These are phyloP conservation scores for Aspergillus avenaceus DNA, from an alignment of 495 filamentous ascomycete genomes.

Conservation along the genomic window DNA sequence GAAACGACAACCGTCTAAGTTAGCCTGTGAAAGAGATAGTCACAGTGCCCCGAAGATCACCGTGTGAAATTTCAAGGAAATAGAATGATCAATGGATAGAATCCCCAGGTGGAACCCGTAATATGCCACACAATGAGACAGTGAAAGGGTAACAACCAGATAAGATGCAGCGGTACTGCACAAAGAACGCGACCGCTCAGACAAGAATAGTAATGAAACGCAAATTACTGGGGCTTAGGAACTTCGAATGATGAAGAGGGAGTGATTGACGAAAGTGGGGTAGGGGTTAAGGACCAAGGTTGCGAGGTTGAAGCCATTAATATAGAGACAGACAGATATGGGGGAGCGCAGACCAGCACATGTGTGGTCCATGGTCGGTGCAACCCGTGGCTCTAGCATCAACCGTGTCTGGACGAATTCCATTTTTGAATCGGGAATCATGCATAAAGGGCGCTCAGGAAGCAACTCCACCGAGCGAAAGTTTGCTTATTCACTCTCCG, in stretches of 20 bases:
- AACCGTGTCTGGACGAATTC: slow-evolving; percentile 9
- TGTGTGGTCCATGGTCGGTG: slow-evolving; percentile 1
- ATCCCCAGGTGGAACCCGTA: background rate
- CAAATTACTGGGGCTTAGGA: background rate
- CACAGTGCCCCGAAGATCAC: too few relatives aligned
- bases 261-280: background rate
- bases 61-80: background rate
- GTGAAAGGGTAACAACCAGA: background rate
- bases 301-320: slow-evolving; percentile 7
- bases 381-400: slow-evolving; percentile 17
- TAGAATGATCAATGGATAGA: background rate
- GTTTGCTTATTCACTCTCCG: slow-evolving; percentile 3
- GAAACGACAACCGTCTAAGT: background rate
- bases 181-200: background rate
- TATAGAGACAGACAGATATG: slow-evolving; percentile 2
- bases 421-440: background rate
- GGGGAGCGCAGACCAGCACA: background rate
- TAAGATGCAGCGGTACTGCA: background rate
- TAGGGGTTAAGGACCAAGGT: background rate
- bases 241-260: background rate
- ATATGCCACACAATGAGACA: background rate
- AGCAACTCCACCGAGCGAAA: slow-evolving; percentile 14
- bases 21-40: background rate
- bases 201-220: background rate
- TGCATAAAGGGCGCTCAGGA: background rate